Conservation (phyloP, 1,284 basidiomycete species). For the Ceratobasidium papillatum region DNA sequence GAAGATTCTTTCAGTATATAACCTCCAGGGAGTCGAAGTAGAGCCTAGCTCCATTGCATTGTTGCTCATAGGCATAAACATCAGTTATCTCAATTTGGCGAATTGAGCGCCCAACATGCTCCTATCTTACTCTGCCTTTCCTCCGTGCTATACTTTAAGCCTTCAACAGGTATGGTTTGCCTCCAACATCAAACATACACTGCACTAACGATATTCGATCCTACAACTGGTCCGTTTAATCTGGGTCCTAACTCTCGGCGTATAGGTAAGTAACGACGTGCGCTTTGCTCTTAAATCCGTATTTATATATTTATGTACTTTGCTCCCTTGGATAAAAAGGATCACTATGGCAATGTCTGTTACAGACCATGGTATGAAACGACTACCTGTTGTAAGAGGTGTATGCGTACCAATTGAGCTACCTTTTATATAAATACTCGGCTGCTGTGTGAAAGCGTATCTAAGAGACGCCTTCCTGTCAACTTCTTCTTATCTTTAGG, state of each 20-base stretch:
- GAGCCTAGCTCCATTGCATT: conserved; percentile 9
- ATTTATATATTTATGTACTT: too few relatives aligned
- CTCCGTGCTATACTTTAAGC: not conserved
- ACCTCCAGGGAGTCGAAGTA: not conserved
- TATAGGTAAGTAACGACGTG: not conserved
- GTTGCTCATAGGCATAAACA: not conserved
- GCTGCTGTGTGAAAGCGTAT: not conserved
- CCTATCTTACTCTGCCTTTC: conserved; percentile 1
- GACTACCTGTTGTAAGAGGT: not conserved
- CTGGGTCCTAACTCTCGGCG: not conserved
- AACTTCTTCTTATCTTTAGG: not conserved
- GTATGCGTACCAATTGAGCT: not conserved
- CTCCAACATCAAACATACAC: not conserved
- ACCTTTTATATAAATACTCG: not conserved
- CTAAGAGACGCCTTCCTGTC: conserved; percentile 8
- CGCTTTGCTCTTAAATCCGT: not conserved
- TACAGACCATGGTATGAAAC: not conserved
- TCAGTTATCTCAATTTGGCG: not conserved
- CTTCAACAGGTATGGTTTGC: not conserved
- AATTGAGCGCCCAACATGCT: not conserved
- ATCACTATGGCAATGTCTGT: not conserved
- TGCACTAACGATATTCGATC: not conserved
- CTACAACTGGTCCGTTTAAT: not conserved
- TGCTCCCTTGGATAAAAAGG: not conserved
- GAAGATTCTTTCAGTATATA: not conserved